Base-by-base conservation (phyloP, 306 rosid genomes). In the Vachellia collinsii region DNA sequence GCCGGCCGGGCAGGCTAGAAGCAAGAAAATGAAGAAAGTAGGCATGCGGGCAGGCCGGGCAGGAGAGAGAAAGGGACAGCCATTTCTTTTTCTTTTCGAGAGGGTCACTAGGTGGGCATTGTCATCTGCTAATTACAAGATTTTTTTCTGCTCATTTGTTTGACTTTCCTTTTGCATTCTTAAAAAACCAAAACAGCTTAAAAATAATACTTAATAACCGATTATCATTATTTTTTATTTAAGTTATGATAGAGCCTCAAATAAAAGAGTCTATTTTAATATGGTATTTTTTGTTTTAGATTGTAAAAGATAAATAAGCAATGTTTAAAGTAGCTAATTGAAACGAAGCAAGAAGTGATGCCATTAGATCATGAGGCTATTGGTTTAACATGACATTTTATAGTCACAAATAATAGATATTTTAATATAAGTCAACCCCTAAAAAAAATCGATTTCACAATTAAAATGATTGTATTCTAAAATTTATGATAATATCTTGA, bases 41-140 rank as follows among this genome's bases (percentile, higher is more conserved):
- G 19, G 70, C 51, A 59, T 7, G 1, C 17, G 88, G 88, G 88
- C 80, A 85, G 75, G 3, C 3, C 8, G 88, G 88, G 85, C 85
- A 85, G 8, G 88, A 81, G 85, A 81, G 88, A 85, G 88, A 85
- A 81, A 85, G 75, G 53, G 88, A 85, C 88, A 77, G 75, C 78
- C 88, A 78, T 85, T 80, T 77, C 67, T 66, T 79, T 77, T 72
- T 85, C 82, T 71, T 70, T 38, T 64, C 22, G 56, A 71, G 79
- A 65, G 61, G 77, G 74, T 82, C 87, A 72, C 84, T 84, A 0
- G 5, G 53, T 47, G 53, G 53, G 53, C 0, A 12, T 66, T 41
- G 12, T 22, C 39, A 64, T 66, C 34, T 41, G 74, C 63, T 70
- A 38, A 34, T 39, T 50, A 38, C 78, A 72, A 64, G 50, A 50